These are phyloP conservation scores for Gossypium laxum DNA, from an alignment of 441 rosid species.

Conservation along the genomic window DNA sequence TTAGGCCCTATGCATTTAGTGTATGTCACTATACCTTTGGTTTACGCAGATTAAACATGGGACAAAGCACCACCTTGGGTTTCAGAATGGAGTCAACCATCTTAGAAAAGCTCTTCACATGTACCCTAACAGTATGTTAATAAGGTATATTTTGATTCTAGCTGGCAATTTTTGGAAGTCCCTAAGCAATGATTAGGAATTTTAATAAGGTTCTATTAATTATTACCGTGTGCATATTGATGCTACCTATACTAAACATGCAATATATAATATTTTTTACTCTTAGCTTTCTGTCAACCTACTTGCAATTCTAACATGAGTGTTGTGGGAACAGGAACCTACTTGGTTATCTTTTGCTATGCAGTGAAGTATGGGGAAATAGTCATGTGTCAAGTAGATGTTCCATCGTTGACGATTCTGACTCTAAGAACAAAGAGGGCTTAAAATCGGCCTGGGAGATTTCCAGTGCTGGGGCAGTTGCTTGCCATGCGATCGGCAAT, in stretches of 20 bases:
- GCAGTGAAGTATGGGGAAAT: slow-evolving; percentile 46
- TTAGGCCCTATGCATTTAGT: not conserved
- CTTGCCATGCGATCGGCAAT: slow-evolving; percentile 70
- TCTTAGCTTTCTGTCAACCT: slow-evolving; percentile 8
- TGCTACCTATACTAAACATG: not conserved
- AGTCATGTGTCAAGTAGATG: slow-evolving; percentile 54
- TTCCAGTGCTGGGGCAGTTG: slow-evolving; percentile 70
- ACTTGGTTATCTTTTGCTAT: slow-evolving; percentile 73
- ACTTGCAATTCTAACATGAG: slow-evolving; percentile 18
- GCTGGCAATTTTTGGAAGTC: slow-evolving; percentile 7
- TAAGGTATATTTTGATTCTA: slow-evolving; percentile 42
- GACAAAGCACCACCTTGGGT: slow-evolving; percentile 48
- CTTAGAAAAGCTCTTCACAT: slow-evolving; percentile 70
- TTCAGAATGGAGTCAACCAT: slow-evolving; percentile 57
- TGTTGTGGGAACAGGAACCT: slow-evolving; percentile 51
- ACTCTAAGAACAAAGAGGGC: slow-evolving; percentile 34
- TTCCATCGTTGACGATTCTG: slow-evolving; percentile 31
- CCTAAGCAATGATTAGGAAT: slow-evolving; percentile 5
- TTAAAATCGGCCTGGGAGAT: slow-evolving; percentile 54
- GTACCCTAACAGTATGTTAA: slow-evolving; percentile 62
- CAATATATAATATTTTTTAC: not conserved
- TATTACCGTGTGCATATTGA: not conserved
- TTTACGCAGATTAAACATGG: slow-evolving; percentile 60
- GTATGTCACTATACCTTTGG: slow-evolving; percentile 2
- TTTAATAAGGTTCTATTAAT: not conserved